phyloP scores from a whole-genome alignment of 1,284 basidiomycete genomes.

The Fomitopsis betulina region DNA sequence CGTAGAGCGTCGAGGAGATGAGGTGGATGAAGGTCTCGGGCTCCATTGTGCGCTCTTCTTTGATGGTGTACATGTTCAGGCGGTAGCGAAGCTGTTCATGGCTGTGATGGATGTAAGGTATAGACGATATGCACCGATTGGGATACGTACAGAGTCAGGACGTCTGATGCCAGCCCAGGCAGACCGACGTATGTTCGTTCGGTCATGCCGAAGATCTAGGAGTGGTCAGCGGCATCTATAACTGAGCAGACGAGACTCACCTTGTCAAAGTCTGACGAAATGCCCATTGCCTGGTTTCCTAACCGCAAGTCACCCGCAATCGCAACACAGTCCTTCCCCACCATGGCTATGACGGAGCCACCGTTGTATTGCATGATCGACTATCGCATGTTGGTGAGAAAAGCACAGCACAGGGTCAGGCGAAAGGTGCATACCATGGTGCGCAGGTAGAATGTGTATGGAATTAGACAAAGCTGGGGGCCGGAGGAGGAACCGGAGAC shows the following conservation, averaged over 20 bases:
- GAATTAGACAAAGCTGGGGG: too few relatives aligned
- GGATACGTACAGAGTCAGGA: conserved; percentile 70
- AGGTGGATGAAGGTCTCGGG: conserved; percentile 96
- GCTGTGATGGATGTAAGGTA: conserved; percentile 33
- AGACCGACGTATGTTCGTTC: conserved; percentile 93
- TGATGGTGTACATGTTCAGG: conserved; percentile 99
- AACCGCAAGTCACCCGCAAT: conserved; percentile 95
- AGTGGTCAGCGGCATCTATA: not conserved
- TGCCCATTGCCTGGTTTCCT: conserved; percentile 85
- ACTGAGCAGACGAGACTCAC: conserved; percentile 35
- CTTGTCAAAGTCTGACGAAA: conserved; percentile 94
- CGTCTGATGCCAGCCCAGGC: conserved; percentile 91
- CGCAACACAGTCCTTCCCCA: conserved; percentile 97
- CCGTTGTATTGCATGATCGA: conserved; percentile 89
- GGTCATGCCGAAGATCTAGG: conserved; percentile 89
- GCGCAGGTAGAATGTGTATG: not conserved
- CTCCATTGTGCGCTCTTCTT: conserved; percentile 96
- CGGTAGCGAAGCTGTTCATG: conserved; percentile 89
- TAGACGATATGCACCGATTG: not conserved
- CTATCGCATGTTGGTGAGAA: conserved; percentile 29
- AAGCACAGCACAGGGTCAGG: not conserved
- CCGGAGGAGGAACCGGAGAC: not conserved
- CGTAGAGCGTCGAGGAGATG: conserved; percentile 96
- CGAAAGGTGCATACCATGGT: not conserved
- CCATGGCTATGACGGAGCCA: conserved; percentile 98